Base-by-base conservation (phyloP, 371 early-diverging fungal species). In the Lichtheimia corymbifera region DNA sequence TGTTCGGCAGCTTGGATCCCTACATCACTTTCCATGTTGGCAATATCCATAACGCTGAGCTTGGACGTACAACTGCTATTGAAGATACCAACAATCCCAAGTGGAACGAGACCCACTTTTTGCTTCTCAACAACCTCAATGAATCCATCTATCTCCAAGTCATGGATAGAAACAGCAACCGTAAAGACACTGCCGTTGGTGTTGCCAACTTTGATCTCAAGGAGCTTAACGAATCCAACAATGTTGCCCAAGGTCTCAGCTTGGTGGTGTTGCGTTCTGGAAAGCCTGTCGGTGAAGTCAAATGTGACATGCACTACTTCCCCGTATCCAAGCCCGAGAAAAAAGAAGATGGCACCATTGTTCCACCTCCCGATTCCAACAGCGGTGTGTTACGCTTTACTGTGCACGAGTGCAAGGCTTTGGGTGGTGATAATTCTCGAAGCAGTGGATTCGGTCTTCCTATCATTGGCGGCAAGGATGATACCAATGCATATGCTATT, bases 1-100 rank as follows among this genome's bases (percentile, higher is more conserved):
- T 90, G 13, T 86, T 93, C 60, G 96, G 96, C 62, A 88, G 83
- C 55, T 77, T 91, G 15, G 97, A 97, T 70, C 98, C 97, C 13
- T 95, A 93, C 64, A 79, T 90, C 43, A 78, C 76, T 11, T 71
- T 95, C 57, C 85, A 84, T 44, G 74, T 93, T 18, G 87, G 87
- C 50, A 92, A 90, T 61, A 71, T 85, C 20, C 82, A 79, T 5
- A 77, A 77, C 41, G 64, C 72, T 2, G 89, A 86, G 59, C 74
- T 90, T 12, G 83, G 77, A 5, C 73, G 82, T 6, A 88, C 91
- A 14, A 81, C 80, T 5, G 72, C 74, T 25, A 63, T 76, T 35
- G 80, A 90, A 55, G 86, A 91, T 64, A 88, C 77, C 18, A 58
- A 47, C 22, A 72, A 76, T 52, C 81, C 81, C 54, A 76, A 71